Base-by-base conservation (phyloP, 805 yeast genomes). In the Metschnikowia cerradonensis region DNA sequence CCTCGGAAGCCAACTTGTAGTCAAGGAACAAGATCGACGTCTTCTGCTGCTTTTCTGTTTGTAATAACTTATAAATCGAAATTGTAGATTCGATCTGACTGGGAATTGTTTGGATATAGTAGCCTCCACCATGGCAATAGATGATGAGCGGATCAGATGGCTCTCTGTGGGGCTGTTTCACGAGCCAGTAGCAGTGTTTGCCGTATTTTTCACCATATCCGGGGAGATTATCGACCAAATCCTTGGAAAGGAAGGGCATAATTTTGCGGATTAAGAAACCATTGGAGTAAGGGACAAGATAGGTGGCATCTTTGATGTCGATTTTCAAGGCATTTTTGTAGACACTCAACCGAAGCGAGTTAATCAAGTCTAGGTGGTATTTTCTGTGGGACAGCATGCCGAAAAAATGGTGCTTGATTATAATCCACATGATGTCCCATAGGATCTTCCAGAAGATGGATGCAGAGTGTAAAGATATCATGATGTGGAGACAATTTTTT, bases 81-180 rank as follows among this genome's bases (percentile, higher is more conserved):
- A 72, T 49, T 7, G 70, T 20, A 0, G 67, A 58, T 44, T 66
- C 65, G 26, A 71, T 40, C 49, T 73, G 78, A 33, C 57, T 47
- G 1, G 64, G 63, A 46, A 56, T 59, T 10, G 70, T 61, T 40
- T 68, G 68, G 39, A 70, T 52, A 44, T 61, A 67, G 54, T 61
- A 72, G 6, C 75, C 75, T 2, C 78, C 78, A 14, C 78, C 77
- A 52, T 73, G 78, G 7, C 62, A 52, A 42, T 60, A 73, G 17
- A 73, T 52, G 10, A 73, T 48, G 31, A 70, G 59, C 20, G 72
- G 72, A 48, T 66, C 72, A 1, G 48, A 49, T 1, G 60, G 50
- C 5, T 56, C 58, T 39, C 62, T 57, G 37, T 58, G 58, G 11
- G 63, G 63, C 47, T 64, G 65, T 48, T 65, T 66, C 5, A 59